phyloP scores from a whole-genome alignment of 176 grass and related monocot genomes.

The Eremochloa ophiuroides region DNA sequence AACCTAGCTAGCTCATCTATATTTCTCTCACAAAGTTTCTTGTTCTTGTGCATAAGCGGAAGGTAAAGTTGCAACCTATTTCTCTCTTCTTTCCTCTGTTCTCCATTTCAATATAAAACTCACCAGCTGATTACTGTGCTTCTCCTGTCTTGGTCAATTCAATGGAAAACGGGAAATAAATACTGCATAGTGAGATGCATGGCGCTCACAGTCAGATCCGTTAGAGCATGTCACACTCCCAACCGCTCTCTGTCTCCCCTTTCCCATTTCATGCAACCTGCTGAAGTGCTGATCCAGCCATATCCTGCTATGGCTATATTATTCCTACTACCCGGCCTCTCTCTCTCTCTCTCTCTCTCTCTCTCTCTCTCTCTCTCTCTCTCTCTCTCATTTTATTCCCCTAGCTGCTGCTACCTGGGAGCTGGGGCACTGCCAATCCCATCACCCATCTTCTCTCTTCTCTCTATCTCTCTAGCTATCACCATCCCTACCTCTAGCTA shows the following conservation, averaged over 20 bases:
- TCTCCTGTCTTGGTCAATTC: too few species aligned
- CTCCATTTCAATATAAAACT: too few species aligned
- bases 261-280: conserved; percentile 25
- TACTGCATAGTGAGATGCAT: conserved; percentile 12
- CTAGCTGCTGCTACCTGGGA: conserved; percentile 1
- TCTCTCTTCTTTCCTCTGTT: too few species aligned
- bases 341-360: too few species aligned
- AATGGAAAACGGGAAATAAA: not conserved
- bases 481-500: not conserved
- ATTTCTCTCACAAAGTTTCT: too few species aligned
- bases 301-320: not conserved
- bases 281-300: too few species aligned
- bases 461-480: not conserved
- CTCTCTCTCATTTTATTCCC: conserved; percentile 29
- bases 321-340: too few species aligned
- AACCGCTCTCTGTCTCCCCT: conserved; percentile 17
- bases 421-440: not conserved
- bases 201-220: conserved; percentile 16
- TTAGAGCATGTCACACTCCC: conserved; percentile 36
- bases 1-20: too few species aligned
- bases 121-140: too few species aligned
- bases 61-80: too few species aligned
- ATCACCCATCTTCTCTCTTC: conserved; percentile 24
- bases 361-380: too few species aligned
- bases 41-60: too few species aligned